Evolutionary conservation across 2,329 filamentous ascomycete genomes (phyloP), one percentile per base, ranked within the genome.

Genomic region (Diaporthe batatas): DNA sequence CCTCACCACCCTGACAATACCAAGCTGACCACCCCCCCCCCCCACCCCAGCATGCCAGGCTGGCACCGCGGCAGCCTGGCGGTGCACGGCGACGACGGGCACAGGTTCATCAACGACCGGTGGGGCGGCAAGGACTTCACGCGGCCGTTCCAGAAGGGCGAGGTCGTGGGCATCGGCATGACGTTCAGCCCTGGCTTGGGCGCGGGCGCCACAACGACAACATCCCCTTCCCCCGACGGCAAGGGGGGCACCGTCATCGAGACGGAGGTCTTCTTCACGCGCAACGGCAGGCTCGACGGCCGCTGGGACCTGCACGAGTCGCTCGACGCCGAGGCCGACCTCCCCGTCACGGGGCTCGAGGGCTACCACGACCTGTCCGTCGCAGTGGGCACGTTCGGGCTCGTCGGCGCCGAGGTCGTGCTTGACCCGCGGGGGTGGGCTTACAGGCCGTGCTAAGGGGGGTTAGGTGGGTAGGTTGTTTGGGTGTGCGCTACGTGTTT

Each of bases 51-150:
- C 10, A 87, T 95, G 73, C 94, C 94, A 0, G 94, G 94, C 2
- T 96, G 93, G 94, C 92, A 96, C 79, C 88, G 93, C 44, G 93
- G 89, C 23, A 92, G 90, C 75, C 78, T 95, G 18, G 94, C 87
- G 1, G 90, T 96, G n/a, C 94, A 96, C 79, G 91, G 92, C 59
- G 94, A 96, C 80, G 94, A 96, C 80, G 94, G 94, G 0, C 88
- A 92, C 77, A 88, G 89, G 80, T 96, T 92, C 80, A 86, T 94
- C 77, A 94, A 95, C 79, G 92, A 96, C 80, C 86, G 87, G 10
- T 92, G 88, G 85, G 93, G 94, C 29, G 94, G 94, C 23, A 89
- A 89, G 75, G 85, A 90, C 71, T 95, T 95, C 75, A 91, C 91
- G 0, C 77, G 80, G 12, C 85, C 90, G 6, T 95, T 95, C 79